Evolutionary conservation across 2,329 filamentous ascomycete species (phyloP), one percentile per base, ranked within the genome.

Genomic region (Diplodia sapinea): DNA sequence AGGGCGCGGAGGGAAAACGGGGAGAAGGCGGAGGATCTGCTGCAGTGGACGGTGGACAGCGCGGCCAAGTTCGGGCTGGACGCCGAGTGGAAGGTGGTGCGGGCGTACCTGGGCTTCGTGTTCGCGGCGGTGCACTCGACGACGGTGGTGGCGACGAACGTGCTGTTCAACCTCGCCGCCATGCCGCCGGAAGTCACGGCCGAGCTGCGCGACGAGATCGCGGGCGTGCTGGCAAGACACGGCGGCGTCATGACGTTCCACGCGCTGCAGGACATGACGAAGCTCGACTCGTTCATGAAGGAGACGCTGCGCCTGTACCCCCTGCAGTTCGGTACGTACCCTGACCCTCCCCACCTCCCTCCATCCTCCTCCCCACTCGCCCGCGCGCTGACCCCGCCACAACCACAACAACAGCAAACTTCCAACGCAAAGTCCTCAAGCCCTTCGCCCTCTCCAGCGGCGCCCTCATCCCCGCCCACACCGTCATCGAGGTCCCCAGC

Each of bases 151-250:
- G 65, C 69, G 23, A 74, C 72, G 9, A 73, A 75, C 43, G 68
- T 65, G 70, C 50, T 79, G 15, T 77, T 76, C 70, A 75, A 70
- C 4, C 68, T 79, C 3, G 75, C 76, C 7, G 71, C 70, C 4
- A 71, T 69, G 2, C 77, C 80, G 31, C 31, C 23, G 1, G 79
- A 80, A 64, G 82, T 81, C 64, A 78, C 81, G 71, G 74, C 79
- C 54, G 82, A 80, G 50, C 38, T 82, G 51, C 23, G 78, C 71
- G 59, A 84, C 15, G 70, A 85, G 80, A 23, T 79, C 64, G 67
- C 78, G 71, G 49, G 81, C 67, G 70, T 80, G 80, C 20, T 73
- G 69, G 9, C 75, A 71, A 50, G 85, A 1, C 73, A 76, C 36
- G 71, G 67, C 47, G 76, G 75, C 11, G 68, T 71, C 3, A 73